Conservation (phyloP, 2,329 filamentous ascomycete genomes). For the Colletotrichum sp. region DNA sequence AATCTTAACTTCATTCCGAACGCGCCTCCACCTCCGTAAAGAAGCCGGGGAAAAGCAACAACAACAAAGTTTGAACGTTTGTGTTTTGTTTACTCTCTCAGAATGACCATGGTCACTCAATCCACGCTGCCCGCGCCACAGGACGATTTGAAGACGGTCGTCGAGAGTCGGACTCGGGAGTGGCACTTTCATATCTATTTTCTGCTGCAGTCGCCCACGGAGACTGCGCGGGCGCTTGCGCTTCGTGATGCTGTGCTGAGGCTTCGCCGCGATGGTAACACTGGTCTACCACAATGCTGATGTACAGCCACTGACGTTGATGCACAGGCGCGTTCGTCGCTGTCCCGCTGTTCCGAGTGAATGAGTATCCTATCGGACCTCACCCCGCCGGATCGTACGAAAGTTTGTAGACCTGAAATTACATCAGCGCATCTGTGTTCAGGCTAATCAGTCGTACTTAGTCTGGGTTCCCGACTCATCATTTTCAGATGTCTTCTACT, state of each 20-base stretch:
- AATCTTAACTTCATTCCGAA: neutral
- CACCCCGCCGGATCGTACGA: slow-evolving; percentile 39
- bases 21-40: neutral
- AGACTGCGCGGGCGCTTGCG: slow-evolving; percentile 35
- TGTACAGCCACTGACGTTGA: neutral
- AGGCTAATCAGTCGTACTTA: neutral
- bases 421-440: no score
- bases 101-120: slow-evolving; percentile 21
- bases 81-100: neutral
- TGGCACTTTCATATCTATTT: slow-evolving; percentile 42
- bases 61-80: neutral
- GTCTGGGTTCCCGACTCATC: slow-evolving; percentile 39
- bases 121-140: slow-evolving; percentile 25
- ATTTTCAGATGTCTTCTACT: slow-evolving; percentile 39
- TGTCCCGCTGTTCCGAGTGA: slow-evolving; percentile 35
- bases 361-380: slow-evolving; percentile 35
- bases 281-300: fast-evolving
- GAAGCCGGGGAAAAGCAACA: neutral
- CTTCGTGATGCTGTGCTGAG: slow-evolving; percentile 36
- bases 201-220: slow-evolving; percentile 32
- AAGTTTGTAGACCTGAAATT: slow-evolving; percentile 25
- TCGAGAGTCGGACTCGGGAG: slow-evolving; percentile 31
- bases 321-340: slow-evolving; percentile 36
- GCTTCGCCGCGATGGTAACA: slow-evolving; percentile 35
- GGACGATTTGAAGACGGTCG: slow-evolving; percentile 32